A percentile compares a stretch with the other conserved stretches of the same genome.
Conservation (phyloP, 78 protist genomes). For the Dictyostelium capitatum region DNA sequence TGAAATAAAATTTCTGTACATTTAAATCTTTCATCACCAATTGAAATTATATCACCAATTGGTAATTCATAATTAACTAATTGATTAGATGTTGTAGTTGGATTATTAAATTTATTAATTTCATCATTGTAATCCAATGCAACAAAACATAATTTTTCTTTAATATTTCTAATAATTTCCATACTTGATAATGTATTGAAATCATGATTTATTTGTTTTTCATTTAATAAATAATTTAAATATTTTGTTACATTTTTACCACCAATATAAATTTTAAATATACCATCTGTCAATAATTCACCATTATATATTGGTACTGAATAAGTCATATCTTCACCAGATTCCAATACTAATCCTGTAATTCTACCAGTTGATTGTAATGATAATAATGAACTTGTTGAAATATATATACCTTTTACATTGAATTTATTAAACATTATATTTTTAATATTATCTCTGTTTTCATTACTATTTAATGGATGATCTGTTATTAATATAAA, state of each 20-base stretch:
- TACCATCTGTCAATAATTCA: constrained; percentile 88
- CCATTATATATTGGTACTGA: constrained; percentile 47
- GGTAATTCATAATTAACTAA: background rate
- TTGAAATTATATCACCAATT: no score
- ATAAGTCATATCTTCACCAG: constrained; percentile 10
- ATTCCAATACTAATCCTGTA: background rate
- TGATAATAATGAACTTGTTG: constrained; percentile 72
- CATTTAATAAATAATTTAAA: constrained; percentile 40
- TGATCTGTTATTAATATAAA: no score
- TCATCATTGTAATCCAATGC: no score
- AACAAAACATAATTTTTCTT: no score
- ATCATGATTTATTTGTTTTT: background rate
- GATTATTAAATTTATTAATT: no score
- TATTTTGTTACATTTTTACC: constrained; percentile 96
- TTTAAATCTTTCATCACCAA: no score
- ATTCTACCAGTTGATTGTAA: background rate
- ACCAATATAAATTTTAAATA: constrained; percentile 94
- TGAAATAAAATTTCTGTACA: no score
- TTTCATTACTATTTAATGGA: no score
- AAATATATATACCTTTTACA: constrained; percentile 69
- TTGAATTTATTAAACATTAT: background rate
- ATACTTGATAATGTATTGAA: no score
- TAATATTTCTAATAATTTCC: no score
- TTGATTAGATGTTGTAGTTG: background rate
- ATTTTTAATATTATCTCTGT: constrained; percentile 67